Base-by-base conservation (phyloP, 2,329 filamentous ascomycete species). In the Pseudogymnoascus sp. region DNA sequence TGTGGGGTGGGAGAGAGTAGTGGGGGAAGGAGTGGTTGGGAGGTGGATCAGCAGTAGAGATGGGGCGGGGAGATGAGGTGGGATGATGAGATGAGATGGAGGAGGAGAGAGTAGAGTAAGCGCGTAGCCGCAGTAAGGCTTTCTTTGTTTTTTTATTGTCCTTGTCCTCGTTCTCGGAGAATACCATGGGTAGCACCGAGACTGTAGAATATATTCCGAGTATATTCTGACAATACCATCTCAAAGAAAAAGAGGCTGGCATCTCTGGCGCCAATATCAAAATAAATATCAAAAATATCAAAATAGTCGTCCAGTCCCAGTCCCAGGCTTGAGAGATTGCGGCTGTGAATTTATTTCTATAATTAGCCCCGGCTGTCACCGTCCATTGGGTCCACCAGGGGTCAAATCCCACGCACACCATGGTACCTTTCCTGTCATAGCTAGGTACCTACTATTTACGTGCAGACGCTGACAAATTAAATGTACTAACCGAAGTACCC, bases 321-420 rank as follows among this genome's bases (percentile, higher is more conserved):
- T 36, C 12, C 4, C 21, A 21, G 21, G 21, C 21, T 21, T 3
- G 27, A 21, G 15, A 29, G 31, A 58, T 36, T 58, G 55, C 31
- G 55, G 55, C 55, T 58, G 55, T 58, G 55, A 58, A 27, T 58
- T 8, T 7, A 58, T 35, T 36, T 58, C 55, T 58, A 58, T 58
- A 36, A 15, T 58, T 58, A 58, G 55, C 55, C 48, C 29, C 25
- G 55, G 29, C 55, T 58, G 55, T 58, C 55, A 58, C 55, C 55
- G 13, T 58, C 55, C 31, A 48, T 58, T 58, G 55, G 55, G 55
- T 58, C 35, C 55, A 58, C 55, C 55, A 58, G 55, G 55, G 55
- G 55, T 58, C 55, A 36, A 58, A 58, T 58, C 55, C 35, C 55
- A 58, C 55, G 29, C 31, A 21, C 29, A 36, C 55, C 55, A 58